Base-by-base conservation (phyloP, 495 filamentous ascomycete genomes). In the Parachaetomium inaequale region DNA sequence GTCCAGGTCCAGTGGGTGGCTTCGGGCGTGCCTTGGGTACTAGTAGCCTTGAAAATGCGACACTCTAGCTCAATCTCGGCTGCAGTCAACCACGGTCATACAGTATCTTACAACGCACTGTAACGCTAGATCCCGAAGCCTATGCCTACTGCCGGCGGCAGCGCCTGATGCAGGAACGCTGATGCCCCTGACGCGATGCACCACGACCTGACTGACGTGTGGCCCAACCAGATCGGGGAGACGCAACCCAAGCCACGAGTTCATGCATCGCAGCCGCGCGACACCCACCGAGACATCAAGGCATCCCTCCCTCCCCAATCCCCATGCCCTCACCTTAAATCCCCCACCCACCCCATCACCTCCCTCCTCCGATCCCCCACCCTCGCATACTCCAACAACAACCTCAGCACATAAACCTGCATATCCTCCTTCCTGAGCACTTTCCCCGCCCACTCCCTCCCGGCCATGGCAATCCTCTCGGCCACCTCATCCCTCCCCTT, bases 331-430 rank as follows among this genome's bases (percentile, higher is more conserved):
- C 62, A 26, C 52, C 12, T 25, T 54, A 68, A 61, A 59, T 66
- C 66, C 81, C 62, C 88, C 74, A 61, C 66, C 66, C 63, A 70
- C 42, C 68, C 69, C 64, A 71, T 62, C 34, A 51, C 32, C 59
- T 84, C 62, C 58, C 70, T 43, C 34, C 55, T 76, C 62, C 88
- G 84, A 68, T 89, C 86, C 58, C 78, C 75, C 14, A 92, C 75
- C 45, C 88, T 76, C 21, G 80, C 89, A 73, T 89, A 91, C 74
- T 92, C 89, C 2, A 92, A 76, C 59, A 92, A 74, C 55, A 93
- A 64, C 55, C 89, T 70, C 64, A 85, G 82, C 46, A 87, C 79
- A 74, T 91, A 92, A 23, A 93, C 78, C 66, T 86, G 75, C 74
- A 92, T 88, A 65, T 92, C 89, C 59, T 90, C 87, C 52, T 75